Evolutionary conservation across 768 basidiomycete genomes (phyloP).

Genomic region (Agaricus sinodeliciosus): DNA sequence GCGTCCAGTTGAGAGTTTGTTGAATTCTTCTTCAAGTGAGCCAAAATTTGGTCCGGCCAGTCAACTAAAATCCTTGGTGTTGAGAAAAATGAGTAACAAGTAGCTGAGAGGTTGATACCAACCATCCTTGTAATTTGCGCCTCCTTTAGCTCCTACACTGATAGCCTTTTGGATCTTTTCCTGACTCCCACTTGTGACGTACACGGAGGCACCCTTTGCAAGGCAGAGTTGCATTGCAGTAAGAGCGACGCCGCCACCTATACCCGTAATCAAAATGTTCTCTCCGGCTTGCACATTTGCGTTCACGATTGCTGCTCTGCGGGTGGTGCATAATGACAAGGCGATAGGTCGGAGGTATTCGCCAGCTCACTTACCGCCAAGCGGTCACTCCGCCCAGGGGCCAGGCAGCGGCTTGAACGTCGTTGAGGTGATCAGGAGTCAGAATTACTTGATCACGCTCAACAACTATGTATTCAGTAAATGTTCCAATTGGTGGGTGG

Average conservation of each 20-base stretch:
- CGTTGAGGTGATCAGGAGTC: slow-evolving; percentile 61
- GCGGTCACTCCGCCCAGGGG: slow-evolving; percentile 76
- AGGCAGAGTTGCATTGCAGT: slow-evolving; percentile 68
- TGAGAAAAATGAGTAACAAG: background rate
- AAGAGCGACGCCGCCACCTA: slow-evolving; percentile 82
- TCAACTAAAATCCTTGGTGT: slow-evolving; percentile 12
- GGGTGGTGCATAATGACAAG: too few relatives aligned
- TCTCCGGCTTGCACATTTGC: slow-evolving; percentile 57
- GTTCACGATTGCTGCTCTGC: slow-evolving; percentile 33
- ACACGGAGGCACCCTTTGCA: slow-evolving; percentile 73
- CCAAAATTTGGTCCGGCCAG: slow-evolving; percentile 45
- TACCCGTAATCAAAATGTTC: slow-evolving; percentile 74
- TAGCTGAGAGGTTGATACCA: slow-evolving; percentile 14
- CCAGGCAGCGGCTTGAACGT: slow-evolving; percentile 69
- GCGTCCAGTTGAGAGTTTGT: slow-evolving; percentile 38
- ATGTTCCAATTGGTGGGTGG: slow-evolving; percentile 58
- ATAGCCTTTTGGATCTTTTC: slow-evolving; percentile 67
- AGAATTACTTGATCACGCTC: slow-evolving; percentile 60
- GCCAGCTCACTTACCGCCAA: slow-evolving; percentile 54
- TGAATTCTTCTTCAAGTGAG: slow-evolving; percentile 30
- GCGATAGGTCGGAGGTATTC: too few relatives aligned
- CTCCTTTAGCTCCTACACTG: slow-evolving; percentile 68
- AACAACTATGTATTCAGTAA: slow-evolving; percentile 70
- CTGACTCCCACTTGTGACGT: slow-evolving; percentile 66
- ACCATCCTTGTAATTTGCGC: slow-evolving; percentile 68